Base-by-base conservation (phyloP, 495 filamentous ascomycete genomes). In the Rhypophila decipiens region DNA sequence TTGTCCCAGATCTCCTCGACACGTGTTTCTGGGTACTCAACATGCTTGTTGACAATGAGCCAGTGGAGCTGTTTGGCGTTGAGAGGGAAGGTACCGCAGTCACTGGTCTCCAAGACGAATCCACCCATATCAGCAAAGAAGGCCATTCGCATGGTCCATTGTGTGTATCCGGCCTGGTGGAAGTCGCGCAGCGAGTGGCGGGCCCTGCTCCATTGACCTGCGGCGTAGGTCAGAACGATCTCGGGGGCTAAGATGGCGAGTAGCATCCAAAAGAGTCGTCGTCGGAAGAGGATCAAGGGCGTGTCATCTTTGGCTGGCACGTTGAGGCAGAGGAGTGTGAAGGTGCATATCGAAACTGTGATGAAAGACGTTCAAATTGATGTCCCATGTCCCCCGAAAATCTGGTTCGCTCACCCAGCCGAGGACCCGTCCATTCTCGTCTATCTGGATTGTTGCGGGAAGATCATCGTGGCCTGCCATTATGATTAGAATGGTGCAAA, bases 101-200 rank as follows among this genome's bases (percentile, higher is more conserved):
- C 69, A 0, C 10, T 20, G 2, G 53, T 29, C 10, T 58, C 8
- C 0, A 65, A 52, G 15, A 58, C 12, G 48, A 71, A 57, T 10
- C 66, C 69, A 31, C 70, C 70, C 47, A 57, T 67, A 42, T 72
- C 56, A 15, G 65, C 65, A 44, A 53, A 71, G 47, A 69, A 71
- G 15, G 41, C 69, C 22, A 65, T 60, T 8, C 27, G 36, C 27
- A 69, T 45, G 1, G 66, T 70, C 69, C 68, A 72, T 2, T 51
- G 12, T 4, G 43, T 18, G 22, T 56, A 42, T 13, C 57, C 57
- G 12, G 55, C 36, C 8, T 18, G 13, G 23, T 45, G 51, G 24
- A 66, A 55, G 7, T 18, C 37, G 17, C 39, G 15, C 4, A 58
- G 24, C 1, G 47, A 51, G 24, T 39, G 18, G 15, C 33, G 19